Evolutionary conservation across 176 grass and related monocot species (phyloP).

Genomic region (Triticum monococcum): DNA sequence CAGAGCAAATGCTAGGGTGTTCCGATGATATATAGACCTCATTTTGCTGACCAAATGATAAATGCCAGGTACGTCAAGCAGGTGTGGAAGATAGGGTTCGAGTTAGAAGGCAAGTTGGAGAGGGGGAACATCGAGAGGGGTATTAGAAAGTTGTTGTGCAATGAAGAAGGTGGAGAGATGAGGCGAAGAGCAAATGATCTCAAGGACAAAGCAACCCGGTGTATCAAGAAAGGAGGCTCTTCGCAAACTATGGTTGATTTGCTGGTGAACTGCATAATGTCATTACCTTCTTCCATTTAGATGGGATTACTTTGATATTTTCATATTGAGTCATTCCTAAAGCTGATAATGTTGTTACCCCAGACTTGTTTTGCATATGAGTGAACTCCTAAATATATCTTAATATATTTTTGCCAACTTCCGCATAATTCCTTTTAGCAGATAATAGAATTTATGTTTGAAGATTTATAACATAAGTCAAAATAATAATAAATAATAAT

Average conservation of each 20-base stretch:
- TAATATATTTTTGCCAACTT: neutral
- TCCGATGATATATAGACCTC: slow-evolving; percentile 36
- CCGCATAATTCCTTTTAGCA: neutral
- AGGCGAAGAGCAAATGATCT: slow-evolving; percentile 1
- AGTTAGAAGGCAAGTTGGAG: slow-evolving; percentile 20
- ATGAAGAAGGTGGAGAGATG: slow-evolving; percentile 11
- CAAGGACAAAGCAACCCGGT: neutral
- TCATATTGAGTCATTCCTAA: neutral
- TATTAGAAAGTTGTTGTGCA: neutral
- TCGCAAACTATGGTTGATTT: neutral
- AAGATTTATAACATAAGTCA: too few species aligned
- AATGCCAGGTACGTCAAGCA: slow-evolving; percentile 33
- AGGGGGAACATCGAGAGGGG: neutral
- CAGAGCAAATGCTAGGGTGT: slow-evolving; percentile 38
- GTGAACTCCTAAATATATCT: neutral
- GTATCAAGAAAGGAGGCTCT: neutral
- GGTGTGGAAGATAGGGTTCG: slow-evolving; percentile 46
- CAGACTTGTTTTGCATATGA: neutral
- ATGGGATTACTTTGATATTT: neutral
- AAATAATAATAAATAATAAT: too few species aligned
- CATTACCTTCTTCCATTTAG: neutral
- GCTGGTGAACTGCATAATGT: slow-evolving; percentile 11
- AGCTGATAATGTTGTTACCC: neutral
- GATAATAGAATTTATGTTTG: neutral
- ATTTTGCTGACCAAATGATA: slow-evolving; percentile 43